Conservation (phyloP, 2,329 filamentous ascomycete genomes). For the Periconia digitata region DNA sequence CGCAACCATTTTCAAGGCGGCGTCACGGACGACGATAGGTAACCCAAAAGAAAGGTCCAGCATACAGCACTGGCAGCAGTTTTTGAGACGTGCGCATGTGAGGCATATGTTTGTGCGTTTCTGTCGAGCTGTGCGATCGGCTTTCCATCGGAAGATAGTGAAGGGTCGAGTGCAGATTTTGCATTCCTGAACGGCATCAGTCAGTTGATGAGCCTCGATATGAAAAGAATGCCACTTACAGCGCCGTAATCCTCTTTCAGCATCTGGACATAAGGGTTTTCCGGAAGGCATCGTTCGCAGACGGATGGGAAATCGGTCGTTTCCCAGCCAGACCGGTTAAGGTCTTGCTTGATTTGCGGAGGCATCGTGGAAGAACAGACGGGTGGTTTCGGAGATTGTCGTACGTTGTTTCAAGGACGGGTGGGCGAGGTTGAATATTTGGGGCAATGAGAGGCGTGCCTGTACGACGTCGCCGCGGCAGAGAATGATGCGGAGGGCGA, state of each 20-base stretch:
- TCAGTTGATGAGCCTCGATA: slow-evolving; percentile 73
- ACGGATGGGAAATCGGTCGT: slow-evolving; percentile 87
- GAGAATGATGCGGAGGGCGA: not conserved
- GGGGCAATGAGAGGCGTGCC: not conserved
- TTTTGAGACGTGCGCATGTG: slow-evolving; percentile 95
- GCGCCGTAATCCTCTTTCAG: slow-evolving; percentile 94
- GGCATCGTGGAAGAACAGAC: slow-evolving; percentile 58
- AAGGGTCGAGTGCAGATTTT: slow-evolving; percentile 88
- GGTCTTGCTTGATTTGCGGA: slow-evolving; percentile 91
- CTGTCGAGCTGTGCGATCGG: slow-evolving; percentile 85
- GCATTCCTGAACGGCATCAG: slow-evolving; percentile 52
- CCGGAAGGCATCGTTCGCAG: slow-evolving; percentile 89
- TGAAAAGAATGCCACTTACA: slow-evolving; percentile 69
- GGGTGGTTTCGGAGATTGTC: slow-evolving; percentile 2
- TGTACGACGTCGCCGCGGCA: not conserved
- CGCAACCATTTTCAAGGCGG: slow-evolving; percentile 95
- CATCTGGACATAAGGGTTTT: slow-evolving; percentile 99
- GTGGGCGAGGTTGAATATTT: not conserved
- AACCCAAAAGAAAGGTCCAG: slow-evolving; percentile 94
- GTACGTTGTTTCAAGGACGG: not conserved
- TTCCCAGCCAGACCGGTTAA: slow-evolving; percentile 96
- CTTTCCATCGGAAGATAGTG: slow-evolving; percentile 93
- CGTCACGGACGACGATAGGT: slow-evolving; percentile 92
- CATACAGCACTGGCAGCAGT: slow-evolving; percentile 99
- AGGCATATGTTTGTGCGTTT: slow-evolving; percentile 95